Evolutionary conservation across 108 stramenopile genomes (phyloP), one percentile per base, ranked within the genome.

Genomic region (Cafeteria roenbergensis): DNA sequence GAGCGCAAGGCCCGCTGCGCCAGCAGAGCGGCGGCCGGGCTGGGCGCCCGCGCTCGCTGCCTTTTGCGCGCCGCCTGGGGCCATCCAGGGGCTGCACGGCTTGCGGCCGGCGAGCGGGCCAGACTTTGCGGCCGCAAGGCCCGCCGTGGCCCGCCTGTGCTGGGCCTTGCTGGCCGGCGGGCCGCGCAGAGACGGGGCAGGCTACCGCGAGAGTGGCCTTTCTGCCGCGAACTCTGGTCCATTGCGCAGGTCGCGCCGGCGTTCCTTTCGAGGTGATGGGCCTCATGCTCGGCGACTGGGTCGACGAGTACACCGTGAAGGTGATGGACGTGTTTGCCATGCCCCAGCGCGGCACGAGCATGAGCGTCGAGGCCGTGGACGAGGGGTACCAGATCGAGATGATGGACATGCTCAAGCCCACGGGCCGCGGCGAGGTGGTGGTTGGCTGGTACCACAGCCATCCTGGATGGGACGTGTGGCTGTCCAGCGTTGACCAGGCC

Each of bases 231-330:
- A n/a, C n/a, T n/a, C n/a, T n/a, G n/a, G n/a, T n/a, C n/a, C n/a
- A 29, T 57, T 48, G 22, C 28, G 22, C 9, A 67, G 77, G 97
- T 22, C 92, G 97, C 6, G 95, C 97, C 62, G 97, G 97, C 2
- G 97, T 99, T 52, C 97, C 97, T 34, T 97, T 99, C 95, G 95
- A 97, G 80, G 95, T 97, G 58, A 99, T 99, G 97, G 97, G 97
- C 24, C 83, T 99, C 56, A 95, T 99, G 97, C 83, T 99, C 62
- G 97, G 97, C 37, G 88, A 95, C 65, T 99, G 97, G 69, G 93
- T 99, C 28, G 94, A 96, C 76, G 97, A 99, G 55, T 99, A 97
- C 82, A 95, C 94, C 56, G 93, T 99, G 67, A 90, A 94, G 66
- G 95, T 94, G 75, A 91, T 97, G 21, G 97, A 99, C 71, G 97